Conservation (phyloP, 176 grass and related monocot species). For the Tillandsia fasciculata region DNA sequence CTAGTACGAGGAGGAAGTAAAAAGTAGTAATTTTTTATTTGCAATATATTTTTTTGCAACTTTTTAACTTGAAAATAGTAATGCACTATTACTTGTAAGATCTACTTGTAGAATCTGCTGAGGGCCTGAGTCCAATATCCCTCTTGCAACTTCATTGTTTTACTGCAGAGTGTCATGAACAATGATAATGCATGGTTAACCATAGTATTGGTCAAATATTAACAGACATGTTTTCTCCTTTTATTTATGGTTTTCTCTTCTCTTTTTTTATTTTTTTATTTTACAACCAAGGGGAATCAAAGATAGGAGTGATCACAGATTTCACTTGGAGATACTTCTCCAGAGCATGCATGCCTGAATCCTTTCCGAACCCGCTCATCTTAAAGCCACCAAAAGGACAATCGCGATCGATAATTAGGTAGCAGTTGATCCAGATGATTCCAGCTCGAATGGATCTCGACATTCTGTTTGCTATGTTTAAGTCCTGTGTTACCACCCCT, state of each 20-base stretch:
- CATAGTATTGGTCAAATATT: too few species aligned
- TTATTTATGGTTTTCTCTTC: background rate
- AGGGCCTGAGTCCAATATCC: too few species aligned
- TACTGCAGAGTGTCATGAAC: too few species aligned
- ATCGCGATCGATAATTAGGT: constrained; percentile 31
- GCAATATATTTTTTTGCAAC: too few species aligned
- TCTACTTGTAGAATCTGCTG: too few species aligned
- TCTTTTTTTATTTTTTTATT: background rate
- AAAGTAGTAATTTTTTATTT: too few species aligned
- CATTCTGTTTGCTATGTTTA: constrained; percentile 57
- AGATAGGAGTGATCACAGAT: constrained; percentile 51
- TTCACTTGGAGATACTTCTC: constrained; percentile 65
- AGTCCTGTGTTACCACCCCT: constrained; percentile 40
- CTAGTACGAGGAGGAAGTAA: too few species aligned
- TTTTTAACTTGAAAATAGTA: too few species aligned
- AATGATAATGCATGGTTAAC: too few species aligned
- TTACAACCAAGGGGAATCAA: constrained; percentile 52
- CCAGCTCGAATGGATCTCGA: constrained; percentile 50
- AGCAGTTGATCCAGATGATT: constrained; percentile 75
- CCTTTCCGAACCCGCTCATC: constrained; percentile 78
- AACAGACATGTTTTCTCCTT: too few species aligned
- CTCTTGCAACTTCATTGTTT: too few species aligned
- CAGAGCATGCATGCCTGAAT: constrained; percentile 50
- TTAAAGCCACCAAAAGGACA: constrained; percentile 50
- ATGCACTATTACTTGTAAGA: too few species aligned